phyloP scores from a whole-genome alignment of 2,329 filamentous ascomycete species.

The Westerdykella aurantiaca region DNA sequence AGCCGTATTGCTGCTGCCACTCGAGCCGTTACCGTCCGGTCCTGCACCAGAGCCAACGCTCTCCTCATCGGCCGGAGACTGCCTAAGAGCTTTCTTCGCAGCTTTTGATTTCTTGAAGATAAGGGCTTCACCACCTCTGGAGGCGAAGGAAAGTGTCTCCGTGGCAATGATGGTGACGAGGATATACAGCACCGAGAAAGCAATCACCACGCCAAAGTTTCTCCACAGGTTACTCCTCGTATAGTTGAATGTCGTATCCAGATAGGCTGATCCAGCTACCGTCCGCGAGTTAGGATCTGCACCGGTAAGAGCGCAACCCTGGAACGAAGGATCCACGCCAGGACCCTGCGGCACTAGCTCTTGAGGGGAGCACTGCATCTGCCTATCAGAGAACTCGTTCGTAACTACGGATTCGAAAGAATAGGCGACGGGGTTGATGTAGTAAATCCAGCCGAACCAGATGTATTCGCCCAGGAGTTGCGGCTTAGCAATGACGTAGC shows the following conservation, averaged over 20 bases:
- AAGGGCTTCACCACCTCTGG: conserved; percentile 60
- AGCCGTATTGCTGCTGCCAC: conserved; percentile 14
- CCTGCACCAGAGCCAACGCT: conserved; percentile 32
- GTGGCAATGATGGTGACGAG: conserved; percentile 64
- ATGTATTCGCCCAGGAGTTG: conserved; percentile 54
- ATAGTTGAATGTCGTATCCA: conserved; percentile 53
- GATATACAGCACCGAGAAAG: conserved; percentile 69
- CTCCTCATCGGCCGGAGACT: conserved; percentile 53
- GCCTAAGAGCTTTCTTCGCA: conserved; percentile 50
- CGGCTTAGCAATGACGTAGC: conserved; percentile 63
- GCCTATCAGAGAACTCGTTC: conserved; percentile 57
- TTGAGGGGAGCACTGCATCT: conserved; percentile 54
- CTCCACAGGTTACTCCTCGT: conserved; percentile 57
- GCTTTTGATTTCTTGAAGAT: conserved; percentile 65
- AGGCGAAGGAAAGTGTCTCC: conserved; percentile 60
- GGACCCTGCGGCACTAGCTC: conserved; percentile 57
- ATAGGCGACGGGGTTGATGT: conserved; percentile 50
- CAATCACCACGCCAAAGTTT: conserved; percentile 73
- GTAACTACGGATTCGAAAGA: conserved; percentile 62
- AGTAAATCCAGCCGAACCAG: conserved; percentile 53
- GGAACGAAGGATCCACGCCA: conserved; percentile 49
- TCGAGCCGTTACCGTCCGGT: conserved; percentile 20
- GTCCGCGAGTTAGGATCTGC: conserved; percentile 46
- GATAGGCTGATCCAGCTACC: conserved; percentile 52
- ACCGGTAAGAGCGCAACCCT: conserved; percentile 60